phyloP scores from a whole-genome alignment of 2,329 filamentous ascomycete genomes.

The Parafenestella ontariensis region DNA sequence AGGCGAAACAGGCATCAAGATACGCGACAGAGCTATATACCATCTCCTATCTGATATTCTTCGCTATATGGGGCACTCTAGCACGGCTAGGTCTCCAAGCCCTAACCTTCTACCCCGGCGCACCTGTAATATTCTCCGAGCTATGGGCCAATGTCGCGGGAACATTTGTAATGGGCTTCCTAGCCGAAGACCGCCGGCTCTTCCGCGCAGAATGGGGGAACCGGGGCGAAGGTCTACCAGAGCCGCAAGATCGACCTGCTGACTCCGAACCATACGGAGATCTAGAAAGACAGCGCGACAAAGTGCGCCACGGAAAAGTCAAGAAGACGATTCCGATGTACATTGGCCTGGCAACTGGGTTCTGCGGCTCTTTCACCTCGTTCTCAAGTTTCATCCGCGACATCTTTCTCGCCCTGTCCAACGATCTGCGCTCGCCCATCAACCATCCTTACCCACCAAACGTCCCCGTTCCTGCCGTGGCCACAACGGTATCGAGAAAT shows the following conservation, averaged over 20 bases:
- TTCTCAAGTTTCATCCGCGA: conserved; percentile 89
- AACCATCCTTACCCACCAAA: conserved; percentile 41
- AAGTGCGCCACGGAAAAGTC: conserved; percentile 52
- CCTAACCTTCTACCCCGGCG: conserved; percentile 78
- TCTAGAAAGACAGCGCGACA: conserved; percentile 57
- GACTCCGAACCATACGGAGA: conserved; percentile 30
- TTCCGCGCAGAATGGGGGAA: conserved; percentile 73
- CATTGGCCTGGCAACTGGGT: conserved; percentile 83
- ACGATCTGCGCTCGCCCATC: conserved; percentile 68
- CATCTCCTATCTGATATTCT: conserved; percentile 82
- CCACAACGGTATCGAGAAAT: conserved; percentile 59
- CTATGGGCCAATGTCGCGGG: conserved; percentile 90
- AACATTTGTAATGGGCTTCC: conserved; percentile 82
- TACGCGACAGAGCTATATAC: conserved; percentile 62
- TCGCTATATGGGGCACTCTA: conserved; percentile 83
- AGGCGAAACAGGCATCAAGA: conserved; percentile 28
- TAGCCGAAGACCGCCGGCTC: conserved; percentile 77
- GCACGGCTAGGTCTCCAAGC: conserved; percentile 81
- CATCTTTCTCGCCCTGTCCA: conserved; percentile 78
- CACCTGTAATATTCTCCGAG: conserved; percentile 75
- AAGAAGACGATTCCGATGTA: conserved; percentile 92
- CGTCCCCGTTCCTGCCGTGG: conserved; percentile 36
- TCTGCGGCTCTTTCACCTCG: conserved; percentile 88
- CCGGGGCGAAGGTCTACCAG: conserved; percentile 28
- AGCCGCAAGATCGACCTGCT: conserved; percentile 15